These are phyloP conservation scores for Oenanthe sinensis DNA, from an alignment of 129 eudicot species.

Conservation along the genomic window DNA sequence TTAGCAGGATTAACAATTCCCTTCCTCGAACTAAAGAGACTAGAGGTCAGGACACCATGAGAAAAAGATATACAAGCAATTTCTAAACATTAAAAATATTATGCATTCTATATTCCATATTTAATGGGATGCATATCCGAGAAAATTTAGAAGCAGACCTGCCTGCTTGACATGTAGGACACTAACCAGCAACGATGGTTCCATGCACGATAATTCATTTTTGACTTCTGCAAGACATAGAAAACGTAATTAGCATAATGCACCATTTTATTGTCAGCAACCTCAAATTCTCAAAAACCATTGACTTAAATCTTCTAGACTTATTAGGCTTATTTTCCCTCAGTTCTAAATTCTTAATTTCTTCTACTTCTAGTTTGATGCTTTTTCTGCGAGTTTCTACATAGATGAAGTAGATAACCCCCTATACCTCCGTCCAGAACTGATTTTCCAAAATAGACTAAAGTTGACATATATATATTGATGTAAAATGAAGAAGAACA, in stretches of 20 bases:
- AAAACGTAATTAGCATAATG: background rate
- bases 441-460: background rate
- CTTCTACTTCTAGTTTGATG: background rate
- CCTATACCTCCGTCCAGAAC: background rate
- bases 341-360: background rate
- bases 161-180: constrained; percentile 55
- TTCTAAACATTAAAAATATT: background rate
- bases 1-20: background rate
- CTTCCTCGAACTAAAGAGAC: background rate
- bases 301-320: background rate
- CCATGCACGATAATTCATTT: constrained; percentile 98
- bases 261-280: background rate
- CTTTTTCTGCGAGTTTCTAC: no score
- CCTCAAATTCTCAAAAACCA: background rate
- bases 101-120: background rate
- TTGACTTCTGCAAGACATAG: constrained; percentile 52
- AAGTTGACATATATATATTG: background rate
- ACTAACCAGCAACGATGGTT: constrained; percentile 83
- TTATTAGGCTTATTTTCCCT: background rate
- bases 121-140: constrained; percentile 2
- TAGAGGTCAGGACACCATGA: background rate
- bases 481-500: background rate
- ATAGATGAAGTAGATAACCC: no score
- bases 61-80: background rate
- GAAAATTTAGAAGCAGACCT: constrained; percentile 37